Percentiles rank a stretch among this genome's conserved stretches.
Evolutionary conservation across 768 basidiomycete genomes (phyloP).

Genomic region (Leccinum subgranulosum): DNA sequence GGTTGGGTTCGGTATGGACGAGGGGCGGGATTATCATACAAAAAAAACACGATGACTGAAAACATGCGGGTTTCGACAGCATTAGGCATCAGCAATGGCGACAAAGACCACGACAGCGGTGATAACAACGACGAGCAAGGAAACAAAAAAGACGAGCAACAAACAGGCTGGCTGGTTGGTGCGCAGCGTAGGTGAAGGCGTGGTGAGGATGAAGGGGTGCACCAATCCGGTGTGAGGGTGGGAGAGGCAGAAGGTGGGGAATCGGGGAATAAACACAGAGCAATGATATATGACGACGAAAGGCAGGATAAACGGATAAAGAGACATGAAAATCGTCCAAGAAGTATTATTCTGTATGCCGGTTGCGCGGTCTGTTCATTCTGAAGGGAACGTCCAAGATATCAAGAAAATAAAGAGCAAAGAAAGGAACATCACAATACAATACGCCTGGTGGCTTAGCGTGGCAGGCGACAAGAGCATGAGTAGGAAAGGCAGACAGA

Average conservation of each 20-base stretch:
- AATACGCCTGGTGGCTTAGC: constrained; percentile 8
- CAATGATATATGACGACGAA: constrained; percentile 12
- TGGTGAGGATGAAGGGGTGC: not conserved
- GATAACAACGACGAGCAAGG: not conserved
- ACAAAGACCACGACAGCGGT: not conserved
- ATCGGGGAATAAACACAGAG: constrained; percentile 12
- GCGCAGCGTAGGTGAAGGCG: not conserved
- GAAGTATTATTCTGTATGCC: not conserved
- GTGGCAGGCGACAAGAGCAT: not conserved
- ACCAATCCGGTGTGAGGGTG: not conserved
- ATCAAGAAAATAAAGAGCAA: constrained; percentile 14
- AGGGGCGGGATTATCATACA: not conserved
- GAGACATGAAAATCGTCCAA: not conserved
- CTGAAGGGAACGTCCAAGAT: constrained; percentile 21
- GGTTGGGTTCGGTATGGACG: not conserved
- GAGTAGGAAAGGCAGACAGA: not conserved
- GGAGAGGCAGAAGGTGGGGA: not conserved
- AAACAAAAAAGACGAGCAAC: not conserved
- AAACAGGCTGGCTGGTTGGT: not conserved
- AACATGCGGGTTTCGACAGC: not conserved
- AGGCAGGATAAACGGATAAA: constrained; percentile 2
- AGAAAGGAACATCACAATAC: constrained; percentile 6
- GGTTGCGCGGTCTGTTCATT: not conserved
- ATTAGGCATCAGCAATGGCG: not conserved
- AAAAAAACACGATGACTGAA: not conserved